Evolutionary conservation across 176 grass and related monocot species (phyloP), one percentile per base, ranked within the genome.

Genomic region (Phoenix roebelenii): DNA sequence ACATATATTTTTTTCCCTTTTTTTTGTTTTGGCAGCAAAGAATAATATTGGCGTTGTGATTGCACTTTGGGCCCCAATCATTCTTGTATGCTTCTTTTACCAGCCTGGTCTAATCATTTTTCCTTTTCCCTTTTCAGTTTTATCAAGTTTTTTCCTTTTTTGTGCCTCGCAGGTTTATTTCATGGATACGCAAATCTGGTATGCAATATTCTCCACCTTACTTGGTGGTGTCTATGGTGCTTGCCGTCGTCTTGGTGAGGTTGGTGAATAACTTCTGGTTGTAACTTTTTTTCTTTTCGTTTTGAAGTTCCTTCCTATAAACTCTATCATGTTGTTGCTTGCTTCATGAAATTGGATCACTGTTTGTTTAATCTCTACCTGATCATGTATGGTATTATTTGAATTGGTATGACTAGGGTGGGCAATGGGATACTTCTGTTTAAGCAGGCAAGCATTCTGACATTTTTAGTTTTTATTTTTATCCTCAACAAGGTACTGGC

Each of bases 121-220:
- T 74, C 17, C 18, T 58, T 26, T 49, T 22, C 16, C 25, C 3
- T 28, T 3, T 16, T 67, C 23, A 60, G 48, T 59, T 20, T 54
- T 63, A 44, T 49, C 55, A 60, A 74, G 17, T 68, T 59, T 70
- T 54, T 61, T 68, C 50, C 57, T 56, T 54, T 76, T 81, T 50
- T 59, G 5, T 61, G 54, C 16, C 62, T 65, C 72, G 48, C 56
- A 96, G 91, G 86, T 96, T 32, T 96, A 96, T 87, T 96, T 96
- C 74, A 90, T 96, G 91, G 91, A 96, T 71, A 81, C 83, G 15
- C 91, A 96, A 81, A 96, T 96, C 82, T 96, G 91, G 91, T 96
- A 96, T 77, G 85, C 91, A 64, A 96, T 96, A 57, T 96, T 86
- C 79, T 87, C 83, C 50, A 96, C 91, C 62, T 66, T 96, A 60